phyloP scores from a whole-genome alignment of 768 basidiomycete genomes.

The Boletus bicolor region DNA sequence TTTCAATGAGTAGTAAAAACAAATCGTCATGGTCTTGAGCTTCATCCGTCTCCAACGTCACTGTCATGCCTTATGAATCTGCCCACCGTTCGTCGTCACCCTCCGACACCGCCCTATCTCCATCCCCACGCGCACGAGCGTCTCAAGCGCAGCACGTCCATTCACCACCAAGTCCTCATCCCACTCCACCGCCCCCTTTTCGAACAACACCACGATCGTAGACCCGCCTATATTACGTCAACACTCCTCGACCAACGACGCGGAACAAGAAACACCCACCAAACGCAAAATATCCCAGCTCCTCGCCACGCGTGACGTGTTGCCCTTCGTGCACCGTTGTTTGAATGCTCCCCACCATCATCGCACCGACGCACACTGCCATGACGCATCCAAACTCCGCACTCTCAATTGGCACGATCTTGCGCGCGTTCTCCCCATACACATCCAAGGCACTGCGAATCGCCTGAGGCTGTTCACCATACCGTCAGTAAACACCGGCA shows the following conservation, averaged over 20 bases:
- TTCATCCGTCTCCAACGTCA: not conserved
- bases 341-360: slow-evolving; percentile 92
- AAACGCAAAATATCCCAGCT: slow-evolving; percentile 94
- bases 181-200: slow-evolving; percentile 82
- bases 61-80: slow-evolving; percentile 1
- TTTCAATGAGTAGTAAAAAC: not conserved
- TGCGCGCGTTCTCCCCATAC: slow-evolving; percentile 91
- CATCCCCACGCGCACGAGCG: slow-evolving; percentile 84
- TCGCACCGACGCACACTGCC: slow-evolving; percentile 88
- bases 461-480: slow-evolving; percentile 70
- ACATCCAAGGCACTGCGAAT: slow-evolving; percentile 88
- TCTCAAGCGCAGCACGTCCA: slow-evolving; percentile 83
- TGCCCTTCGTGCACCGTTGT: slow-evolving; percentile 88
- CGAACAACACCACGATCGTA: slow-evolving; percentile 87
- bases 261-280: slow-evolving; percentile 49
- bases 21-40: not conserved
- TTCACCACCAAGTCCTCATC: slow-evolving; percentile 89
- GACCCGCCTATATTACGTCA: slow-evolving; percentile 62
- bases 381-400: slow-evolving; percentile 89
- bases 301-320: slow-evolving; percentile 75
- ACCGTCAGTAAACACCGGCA: not conserved
- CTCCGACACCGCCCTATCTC: slow-evolving; percentile 58
- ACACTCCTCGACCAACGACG: not conserved
- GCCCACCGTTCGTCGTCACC: slow-evolving; percentile 6
- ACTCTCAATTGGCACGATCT: slow-evolving; percentile 89